Evolutionary conservation across 331 rosid genomes (phyloP).

Genomic region (Malus hybrid): DNA sequence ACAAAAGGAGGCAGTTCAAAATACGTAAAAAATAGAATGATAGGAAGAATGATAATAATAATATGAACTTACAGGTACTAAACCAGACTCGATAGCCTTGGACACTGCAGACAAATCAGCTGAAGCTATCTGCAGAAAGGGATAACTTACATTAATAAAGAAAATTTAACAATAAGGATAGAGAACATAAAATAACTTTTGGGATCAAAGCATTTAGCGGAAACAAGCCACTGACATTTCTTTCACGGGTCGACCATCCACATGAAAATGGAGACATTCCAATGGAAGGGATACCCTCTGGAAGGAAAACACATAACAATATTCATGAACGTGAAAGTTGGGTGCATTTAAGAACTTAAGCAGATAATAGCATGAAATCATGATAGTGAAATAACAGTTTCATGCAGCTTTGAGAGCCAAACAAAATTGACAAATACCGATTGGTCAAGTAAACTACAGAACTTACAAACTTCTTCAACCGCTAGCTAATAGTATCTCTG

Average conservation of each 20-base stretch:
- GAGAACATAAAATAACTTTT: neutral
- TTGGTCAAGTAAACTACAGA: neutral
- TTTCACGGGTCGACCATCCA: slow-evolving; percentile 79
- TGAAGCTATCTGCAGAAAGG: slow-evolving; percentile 49
- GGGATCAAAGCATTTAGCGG: slow-evolving; percentile 7
- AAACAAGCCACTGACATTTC: slow-evolving; percentile 46
- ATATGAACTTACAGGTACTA: slow-evolving; percentile 63
- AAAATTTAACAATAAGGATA: neutral
- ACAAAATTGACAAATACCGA: neutral
- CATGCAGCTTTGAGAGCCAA: slow-evolving; percentile 1
- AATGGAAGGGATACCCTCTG: slow-evolving; percentile 91
- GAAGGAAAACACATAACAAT: slow-evolving; percentile 17
- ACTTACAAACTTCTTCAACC: neutral
- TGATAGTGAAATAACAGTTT: neutral
- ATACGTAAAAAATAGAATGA: too few species aligned
- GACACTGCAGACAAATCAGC: slow-evolving; percentile 64
- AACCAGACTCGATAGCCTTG: slow-evolving; percentile 69
- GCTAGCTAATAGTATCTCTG: neutral
- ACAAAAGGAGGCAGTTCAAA: too few species aligned
- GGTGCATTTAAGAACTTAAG: neutral
- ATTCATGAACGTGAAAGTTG: neutral
- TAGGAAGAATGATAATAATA: neutral
- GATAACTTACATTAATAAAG: slow-evolving; percentile 16
- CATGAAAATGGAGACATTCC: slow-evolving; percentile 93
- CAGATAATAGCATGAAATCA: slow-evolving; percentile 10